phyloP scores from a whole-genome alignment of 805 yeast species.

The Kodamaea nitidulidarum region DNA sequence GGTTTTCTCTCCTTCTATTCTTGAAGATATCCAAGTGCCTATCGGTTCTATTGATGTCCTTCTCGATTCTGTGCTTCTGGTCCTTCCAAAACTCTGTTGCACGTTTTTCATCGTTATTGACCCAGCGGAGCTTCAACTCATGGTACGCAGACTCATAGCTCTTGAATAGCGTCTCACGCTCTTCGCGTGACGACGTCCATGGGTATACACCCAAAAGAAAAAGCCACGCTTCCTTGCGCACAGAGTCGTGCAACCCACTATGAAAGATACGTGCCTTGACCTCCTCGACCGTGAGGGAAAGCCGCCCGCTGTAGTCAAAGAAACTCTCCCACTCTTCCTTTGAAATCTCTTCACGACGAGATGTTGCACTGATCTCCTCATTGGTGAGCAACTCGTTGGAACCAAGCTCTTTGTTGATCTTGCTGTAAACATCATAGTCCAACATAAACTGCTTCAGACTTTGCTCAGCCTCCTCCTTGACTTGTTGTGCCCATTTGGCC shows the following conservation, averaged over 20 bases:
- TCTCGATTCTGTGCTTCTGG: slow-evolving; percentile 84
- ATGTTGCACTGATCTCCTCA: slow-evolving; percentile 55
- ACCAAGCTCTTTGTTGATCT: slow-evolving; percentile 60
- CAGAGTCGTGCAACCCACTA: slow-evolving; percentile 65
- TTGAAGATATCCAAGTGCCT: slow-evolving; percentile 65
- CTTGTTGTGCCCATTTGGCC: slow-evolving; percentile 95
- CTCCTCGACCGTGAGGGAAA: slow-evolving; percentile 69
- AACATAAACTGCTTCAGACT: slow-evolving; percentile 49
- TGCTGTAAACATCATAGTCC: slow-evolving; percentile 55
- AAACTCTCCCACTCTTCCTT: slow-evolving; percentile 77
- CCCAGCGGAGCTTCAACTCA: slow-evolving; percentile 70
- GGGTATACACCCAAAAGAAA: slow-evolving; percentile 80
- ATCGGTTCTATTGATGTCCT: slow-evolving; percentile 91
- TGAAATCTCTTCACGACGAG: slow-evolving; percentile 65
- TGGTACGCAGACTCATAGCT: slow-evolving; percentile 60
- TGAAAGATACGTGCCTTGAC: slow-evolving; percentile 83
- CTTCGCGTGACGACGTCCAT: slow-evolving; percentile 77
- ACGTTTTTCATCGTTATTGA: slow-evolving; percentile 47
- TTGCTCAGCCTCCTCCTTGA: slow-evolving; percentile 82
- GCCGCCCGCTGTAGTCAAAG: slow-evolving; percentile 75
- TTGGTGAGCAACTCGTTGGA: slow-evolving; percentile 52
- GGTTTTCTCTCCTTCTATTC: slow-evolving; percentile 24
- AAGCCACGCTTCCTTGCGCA: slow-evolving; percentile 78
- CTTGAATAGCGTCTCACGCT: slow-evolving; percentile 54
- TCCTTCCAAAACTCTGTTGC: slow-evolving; percentile 73